Evolutionary conservation across 2,329 filamentous ascomycete genomes (phyloP).

Genomic region (Endoconidiophora polonica): DNA sequence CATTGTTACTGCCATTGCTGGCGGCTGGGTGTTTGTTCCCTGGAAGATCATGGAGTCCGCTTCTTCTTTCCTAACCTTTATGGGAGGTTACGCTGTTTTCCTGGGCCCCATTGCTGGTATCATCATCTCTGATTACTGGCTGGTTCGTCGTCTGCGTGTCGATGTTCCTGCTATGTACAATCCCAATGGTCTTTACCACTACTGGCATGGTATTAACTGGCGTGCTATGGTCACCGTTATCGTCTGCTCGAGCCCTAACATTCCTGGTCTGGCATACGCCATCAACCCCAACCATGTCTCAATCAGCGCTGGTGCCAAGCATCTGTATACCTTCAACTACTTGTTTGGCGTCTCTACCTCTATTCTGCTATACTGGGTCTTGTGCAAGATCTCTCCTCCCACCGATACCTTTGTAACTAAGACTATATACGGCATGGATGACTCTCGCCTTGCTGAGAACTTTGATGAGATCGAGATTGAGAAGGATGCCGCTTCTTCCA

Average conservation of each 20-base stretch:
- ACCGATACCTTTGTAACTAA: conserved; percentile 9
- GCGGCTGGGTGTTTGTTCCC: conserved; percentile 21
- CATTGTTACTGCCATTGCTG: conserved; percentile 19
- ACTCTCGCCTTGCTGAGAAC: background rate
- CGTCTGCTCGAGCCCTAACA: conserved; percentile 22
- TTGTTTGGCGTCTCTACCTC: conserved; percentile 16
- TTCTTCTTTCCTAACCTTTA: conserved; percentile 19
- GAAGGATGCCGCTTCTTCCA: conserved; percentile 2
- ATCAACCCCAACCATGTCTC: conserved; percentile 8
- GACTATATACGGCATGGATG: conserved; percentile 6
- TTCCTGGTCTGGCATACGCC: conserved; percentile 25
- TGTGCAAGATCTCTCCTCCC: conserved; percentile 9
- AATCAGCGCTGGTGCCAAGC: conserved; percentile 4
- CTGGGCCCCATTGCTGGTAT: conserved; percentile 26
- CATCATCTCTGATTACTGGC: conserved; percentile 25
- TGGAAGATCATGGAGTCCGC: conserved; percentile 22
- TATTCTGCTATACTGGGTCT: conserved; percentile 13
- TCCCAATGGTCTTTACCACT: conserved; percentile 27
- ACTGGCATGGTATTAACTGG: conserved; percentile 24
- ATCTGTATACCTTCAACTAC: conserved; percentile 18
- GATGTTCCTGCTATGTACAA: conserved; percentile 27
- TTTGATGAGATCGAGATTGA: background rate
- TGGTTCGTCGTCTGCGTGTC: conserved; percentile 22
- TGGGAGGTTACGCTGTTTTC: conserved; percentile 21
- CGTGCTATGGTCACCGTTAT: conserved; percentile 26